phyloP scores from a whole-genome alignment of 1,139 yeast species.

The Pichia sp. region DNA sequence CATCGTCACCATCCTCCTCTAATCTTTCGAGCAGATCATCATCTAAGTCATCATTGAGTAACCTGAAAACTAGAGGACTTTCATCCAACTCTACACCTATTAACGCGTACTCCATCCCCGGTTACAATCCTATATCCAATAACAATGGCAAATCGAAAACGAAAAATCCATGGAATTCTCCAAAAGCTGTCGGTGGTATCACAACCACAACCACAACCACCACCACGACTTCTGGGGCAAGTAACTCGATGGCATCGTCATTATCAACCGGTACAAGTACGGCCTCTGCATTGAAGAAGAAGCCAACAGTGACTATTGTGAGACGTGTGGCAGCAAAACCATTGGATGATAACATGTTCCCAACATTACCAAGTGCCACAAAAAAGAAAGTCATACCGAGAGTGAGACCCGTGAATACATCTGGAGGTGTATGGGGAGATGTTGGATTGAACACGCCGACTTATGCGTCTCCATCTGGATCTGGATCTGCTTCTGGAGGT shows the following conservation, averaged over 20 bases:
- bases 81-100: constrained; percentile 12
- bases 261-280: neutral
- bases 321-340: neutral
- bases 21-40: neutral
- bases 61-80: constrained; percentile 14
- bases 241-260: constrained; percentile 2
- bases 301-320: neutral
- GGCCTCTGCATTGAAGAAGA: constrained; percentile 14
- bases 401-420: constrained; percentile 29
- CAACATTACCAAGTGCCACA: constrained; percentile 48
- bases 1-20: constrained; percentile 1
- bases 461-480: no score
- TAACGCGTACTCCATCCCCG: constrained; percentile 21
- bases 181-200: no score
- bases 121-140: constrained; percentile 13
- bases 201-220: constrained; percentile 1
- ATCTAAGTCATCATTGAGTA: neutral
- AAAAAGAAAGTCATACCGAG: constrained; percentile 30
- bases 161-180: constrained; percentile 6
- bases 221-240: constrained; percentile 1
- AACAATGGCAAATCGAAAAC: neutral
- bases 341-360: constrained; percentile 17
- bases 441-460: no score
- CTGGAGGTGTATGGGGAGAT: constrained; percentile 32
- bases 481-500: no score